Conservation (phyloP, 2,329 filamentous ascomycete species). For the Ceratocystis cubensis region DNA sequence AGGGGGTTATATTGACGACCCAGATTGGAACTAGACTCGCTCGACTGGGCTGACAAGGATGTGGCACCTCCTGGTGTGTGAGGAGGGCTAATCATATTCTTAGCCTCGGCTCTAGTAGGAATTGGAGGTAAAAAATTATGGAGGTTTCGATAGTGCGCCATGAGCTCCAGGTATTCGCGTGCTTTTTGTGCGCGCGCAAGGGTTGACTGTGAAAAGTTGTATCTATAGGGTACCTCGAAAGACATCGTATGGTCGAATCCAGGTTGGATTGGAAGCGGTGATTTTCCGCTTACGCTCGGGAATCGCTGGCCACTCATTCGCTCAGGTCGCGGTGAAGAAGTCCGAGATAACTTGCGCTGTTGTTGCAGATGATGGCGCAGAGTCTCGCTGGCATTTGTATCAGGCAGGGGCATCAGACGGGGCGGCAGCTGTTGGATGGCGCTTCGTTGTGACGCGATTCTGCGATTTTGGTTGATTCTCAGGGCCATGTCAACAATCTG, state of each 20-base stretch:
- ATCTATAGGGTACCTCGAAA: constrained; percentile 35
- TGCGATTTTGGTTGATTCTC: constrained; percentile 70
- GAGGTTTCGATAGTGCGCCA: constrained; percentile 68
- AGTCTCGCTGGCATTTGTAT: constrained; percentile 43
- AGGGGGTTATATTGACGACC: constrained; percentile 79
- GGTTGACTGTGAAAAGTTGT: constrained; percentile 67
- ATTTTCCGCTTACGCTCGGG: constrained; percentile 32
- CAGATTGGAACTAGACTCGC: constrained; percentile 32
- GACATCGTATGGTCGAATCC: constrained; percentile 27
- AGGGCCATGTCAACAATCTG: constrained; percentile 91
- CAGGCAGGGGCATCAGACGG: constrained; percentile 40
- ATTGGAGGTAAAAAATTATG: constrained; percentile 69
- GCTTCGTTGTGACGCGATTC: constrained; percentile 48
- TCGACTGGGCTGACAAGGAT: constrained; percentile 22
- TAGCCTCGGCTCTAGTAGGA: constrained; percentile 28
- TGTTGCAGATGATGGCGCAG: constrained; percentile 59
- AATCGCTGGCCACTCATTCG: constrained; percentile 29
- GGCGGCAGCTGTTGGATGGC: constrained; percentile 40
- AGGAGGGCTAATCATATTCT: constrained; percentile 25
- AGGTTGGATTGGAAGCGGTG: constrained; percentile 22
- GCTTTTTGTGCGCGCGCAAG: constrained; percentile 72
- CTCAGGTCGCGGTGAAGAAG: constrained; percentile 45
- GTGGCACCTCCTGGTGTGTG: constrained; percentile 29
- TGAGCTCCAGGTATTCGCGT: constrained; percentile 72
- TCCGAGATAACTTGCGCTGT: constrained; percentile 51